A percentile compares a stretch with the other conserved stretches of the same genome.
Evolutionary conservation across 257 asterid genomes (phyloP).

Genomic region (Buddleja alternifolia): DNA sequence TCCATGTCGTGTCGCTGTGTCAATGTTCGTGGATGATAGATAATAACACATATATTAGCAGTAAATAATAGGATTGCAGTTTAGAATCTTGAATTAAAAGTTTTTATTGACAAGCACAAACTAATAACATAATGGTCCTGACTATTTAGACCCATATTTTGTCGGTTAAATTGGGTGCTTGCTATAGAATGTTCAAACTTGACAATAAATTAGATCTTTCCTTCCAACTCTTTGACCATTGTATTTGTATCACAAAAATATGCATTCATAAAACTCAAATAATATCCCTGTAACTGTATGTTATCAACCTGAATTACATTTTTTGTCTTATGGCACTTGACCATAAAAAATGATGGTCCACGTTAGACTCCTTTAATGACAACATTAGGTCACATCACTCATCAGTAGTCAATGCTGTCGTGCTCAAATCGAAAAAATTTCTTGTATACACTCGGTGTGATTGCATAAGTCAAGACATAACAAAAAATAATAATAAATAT

Average conservation of each 20-base stretch:
- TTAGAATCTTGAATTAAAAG: too few species aligned
- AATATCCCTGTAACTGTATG: neutral
- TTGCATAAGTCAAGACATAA: too few species aligned
- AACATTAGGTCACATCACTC: neutral
- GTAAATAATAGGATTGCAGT: too few species aligned
- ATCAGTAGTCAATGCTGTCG: too few species aligned
- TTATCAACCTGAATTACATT: neutral
- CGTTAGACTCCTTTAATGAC: slow-evolving; percentile 32
- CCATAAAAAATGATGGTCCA: slow-evolving; percentile 21
- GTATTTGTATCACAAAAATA: neutral
- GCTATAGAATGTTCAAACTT: neutral
- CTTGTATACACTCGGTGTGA: too few species aligned
- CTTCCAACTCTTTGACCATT: slow-evolving; percentile 24
- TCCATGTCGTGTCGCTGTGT: too few species aligned
- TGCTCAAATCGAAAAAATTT: too few species aligned
- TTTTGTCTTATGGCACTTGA: neutral
- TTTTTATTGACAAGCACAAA: too few species aligned
- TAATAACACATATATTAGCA: too few species aligned
- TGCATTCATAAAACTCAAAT: neutral
- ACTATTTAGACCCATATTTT: neutral
- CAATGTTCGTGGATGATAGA: too few species aligned
- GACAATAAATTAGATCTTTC: neutral
- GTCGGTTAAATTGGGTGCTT: slow-evolving; percentile 19
- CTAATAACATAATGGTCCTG: neutral
- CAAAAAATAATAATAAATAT: too few species aligned